These are phyloP conservation scores for Fusarium staphyleae DNA, from an alignment of 2,329 filamentous ascomycete genomes.

Conservation along the genomic window DNA sequence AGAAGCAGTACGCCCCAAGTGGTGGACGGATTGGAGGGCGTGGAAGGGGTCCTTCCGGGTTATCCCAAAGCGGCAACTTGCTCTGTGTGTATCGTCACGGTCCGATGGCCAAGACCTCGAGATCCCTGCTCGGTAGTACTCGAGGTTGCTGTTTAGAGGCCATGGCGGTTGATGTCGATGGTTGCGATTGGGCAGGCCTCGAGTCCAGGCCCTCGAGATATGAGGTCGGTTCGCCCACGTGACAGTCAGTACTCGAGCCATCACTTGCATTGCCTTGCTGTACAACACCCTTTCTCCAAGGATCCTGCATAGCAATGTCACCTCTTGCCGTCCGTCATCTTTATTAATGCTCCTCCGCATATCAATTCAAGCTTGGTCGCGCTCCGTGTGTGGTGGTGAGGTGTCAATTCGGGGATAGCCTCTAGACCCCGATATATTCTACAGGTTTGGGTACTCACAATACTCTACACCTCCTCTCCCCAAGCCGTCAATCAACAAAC, in stretches of 20 bases:
- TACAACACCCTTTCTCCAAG: not conserved
- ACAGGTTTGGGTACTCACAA: conserved; percentile 30
- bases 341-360: not conserved
- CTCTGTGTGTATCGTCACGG: conserved; percentile 16
- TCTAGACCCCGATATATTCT: conserved; percentile 31
- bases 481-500: conserved; percentile 32
- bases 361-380: not conserved
- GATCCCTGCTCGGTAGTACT: not conserved
- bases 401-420: conserved; percentile 1
- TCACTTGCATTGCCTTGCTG: conserved; percentile 2
- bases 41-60: conserved; percentile 37
- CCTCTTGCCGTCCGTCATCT: not conserved
- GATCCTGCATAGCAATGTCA: conserved; percentile 2
- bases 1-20: conserved; percentile 2
- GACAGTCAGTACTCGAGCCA: conserved; percentile 9
- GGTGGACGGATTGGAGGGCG: conserved; percentile 27
- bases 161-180: not conserved
- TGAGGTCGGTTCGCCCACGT: conserved; percentile 20
- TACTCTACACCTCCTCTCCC: conserved; percentile 24
- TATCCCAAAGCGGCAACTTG: conserved; percentile 33
- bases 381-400: not conserved
- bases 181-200: not conserved
- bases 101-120: conserved; percentile 26
- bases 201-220: not conserved
- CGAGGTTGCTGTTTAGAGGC: not conserved